Evolutionary conservation across 345 rosid species (phyloP), one percentile per base, ranked within the genome.

Genomic region (Camelina laxa): DNA sequence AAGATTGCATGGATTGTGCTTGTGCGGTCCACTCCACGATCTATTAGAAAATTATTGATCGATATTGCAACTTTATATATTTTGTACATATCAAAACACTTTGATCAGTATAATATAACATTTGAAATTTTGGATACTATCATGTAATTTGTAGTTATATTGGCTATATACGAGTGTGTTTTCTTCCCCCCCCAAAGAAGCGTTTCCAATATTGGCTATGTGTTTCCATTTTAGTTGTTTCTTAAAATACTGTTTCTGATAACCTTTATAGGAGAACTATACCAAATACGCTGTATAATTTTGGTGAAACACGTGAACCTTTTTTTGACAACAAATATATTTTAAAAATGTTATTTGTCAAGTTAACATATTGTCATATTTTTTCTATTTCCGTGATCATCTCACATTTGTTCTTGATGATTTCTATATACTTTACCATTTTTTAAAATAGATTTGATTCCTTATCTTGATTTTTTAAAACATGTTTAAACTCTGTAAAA

Each of bases 1-100:
- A 21, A 48, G 12, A 12, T 17, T 66, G 78, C 78, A 75, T 75
- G 51, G 72, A 36, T 59, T 67, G 54, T 57, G 67, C 73, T 59
- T 67, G 54, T 57, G 67, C 73, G 60, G 78, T 75, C 78, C 78
- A 75, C 55, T 59, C 54, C 73, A 67, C 67, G 30, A 66, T 58
- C 72, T 58, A 39, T 48, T 64, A 27, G 1, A 22, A 8, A 3
- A 7, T 6, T 42, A 39, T 60, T 64, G 45, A 39, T 60, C 55
- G 45, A 16, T 36, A 22, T 65, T 58, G 27, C 21, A 39, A 54
- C 51, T 67, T 15, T 38, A 10, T 35, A 9, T 16, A 22, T 56
- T 15, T 24, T 14, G 15, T 3, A 27, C 8, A 33, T 15, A 0
- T 48, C 53, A 17, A 48, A 48, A 48, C 53, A 48, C 5, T 9